Evolutionary conservation across 148 eudicot genomes (phyloP).

Genomic region (Heliamphora exappendiculata): DNA sequence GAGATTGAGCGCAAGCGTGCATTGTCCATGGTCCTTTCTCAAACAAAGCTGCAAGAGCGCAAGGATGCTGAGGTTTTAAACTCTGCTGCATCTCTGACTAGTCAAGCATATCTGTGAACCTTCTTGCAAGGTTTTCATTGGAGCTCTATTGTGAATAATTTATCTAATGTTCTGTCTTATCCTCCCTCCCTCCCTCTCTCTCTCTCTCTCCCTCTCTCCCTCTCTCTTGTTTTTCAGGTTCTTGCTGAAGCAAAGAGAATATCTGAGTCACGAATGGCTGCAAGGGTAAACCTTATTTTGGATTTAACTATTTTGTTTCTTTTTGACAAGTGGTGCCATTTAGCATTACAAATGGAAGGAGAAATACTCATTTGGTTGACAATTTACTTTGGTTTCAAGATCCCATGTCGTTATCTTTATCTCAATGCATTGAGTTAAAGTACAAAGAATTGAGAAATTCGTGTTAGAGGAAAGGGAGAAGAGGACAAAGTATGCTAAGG

Average conservation of each 20-base stretch:
- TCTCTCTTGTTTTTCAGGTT: slow-evolving; percentile 35
- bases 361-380: background rate
- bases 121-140: background rate
- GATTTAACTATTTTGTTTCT: background rate
- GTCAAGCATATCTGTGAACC: background rate
- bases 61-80: slow-evolving; percentile 81
- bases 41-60: slow-evolving; percentile 90
- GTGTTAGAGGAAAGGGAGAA: no score
- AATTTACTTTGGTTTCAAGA: background rate
- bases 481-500: no score
- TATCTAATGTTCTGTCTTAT: background rate
- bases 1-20: slow-evolving; percentile 90
- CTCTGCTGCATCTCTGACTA: slow-evolving; percentile 10
- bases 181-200: background rate
- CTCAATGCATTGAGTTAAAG: no score
- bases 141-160: background rate
- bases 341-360: slow-evolving; percentile 2
- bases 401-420: background rate
- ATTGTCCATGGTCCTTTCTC: slow-evolving; percentile 84
- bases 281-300: slow-evolving; percentile 43
- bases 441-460: no score
- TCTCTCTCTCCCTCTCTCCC: background rate
- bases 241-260: slow-evolving; percentile 93
- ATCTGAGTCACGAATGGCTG: slow-evolving; percentile 55
- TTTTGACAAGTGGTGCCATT: background rate